Base-by-base conservation (phyloP, 805 yeast genomes). In the Candida ulmi region DNA sequence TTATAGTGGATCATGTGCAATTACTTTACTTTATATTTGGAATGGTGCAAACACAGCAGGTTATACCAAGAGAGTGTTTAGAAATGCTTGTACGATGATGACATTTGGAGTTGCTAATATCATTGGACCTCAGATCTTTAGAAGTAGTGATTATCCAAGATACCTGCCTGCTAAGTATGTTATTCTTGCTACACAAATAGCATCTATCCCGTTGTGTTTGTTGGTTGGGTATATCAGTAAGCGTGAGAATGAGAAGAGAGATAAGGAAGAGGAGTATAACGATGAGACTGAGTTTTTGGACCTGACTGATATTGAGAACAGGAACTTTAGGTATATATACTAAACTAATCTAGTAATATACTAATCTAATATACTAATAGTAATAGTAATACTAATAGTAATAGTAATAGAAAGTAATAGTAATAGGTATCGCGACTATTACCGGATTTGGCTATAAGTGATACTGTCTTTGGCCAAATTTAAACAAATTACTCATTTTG, bases 101-200 rank as follows among this genome's bases (percentile, higher is more conserved):
- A 71, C 69, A 13, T 77, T 74, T 47, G 73, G 76, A 4, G 57
- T 75, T 17, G 74, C 78, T 8, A 68, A 74, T 57, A 62, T 82
- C 42, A 62, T 76, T 37, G 85, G 83, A 0, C 84, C 87, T 1
- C 83, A 78, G 47, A 60, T 77, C 46, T 79, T 79, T 57, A 69
- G 72, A 45, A 62, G 65, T 0, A 46, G 58, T 9, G 62, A 71
- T 39, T 66, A 69, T 23, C 84, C 83, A 15, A 53, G 58, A 13
- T 80, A 78, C 46, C 61, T 58, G 5, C 76, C 80, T 11, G 86
- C 84, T 3, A 77, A 77, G 48, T 69, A 74, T 28, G 71, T 78
- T 0, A 62, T 78, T 34, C 57, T 78, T 40, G 77, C 68, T 0
- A 69, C 81, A 1, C 74, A 73, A 42, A 58, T 66, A 29, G 70